phyloP scores from a whole-genome alignment of 768 basidiomycete genomes.

The Rhizopogon vinicolor region DNA sequence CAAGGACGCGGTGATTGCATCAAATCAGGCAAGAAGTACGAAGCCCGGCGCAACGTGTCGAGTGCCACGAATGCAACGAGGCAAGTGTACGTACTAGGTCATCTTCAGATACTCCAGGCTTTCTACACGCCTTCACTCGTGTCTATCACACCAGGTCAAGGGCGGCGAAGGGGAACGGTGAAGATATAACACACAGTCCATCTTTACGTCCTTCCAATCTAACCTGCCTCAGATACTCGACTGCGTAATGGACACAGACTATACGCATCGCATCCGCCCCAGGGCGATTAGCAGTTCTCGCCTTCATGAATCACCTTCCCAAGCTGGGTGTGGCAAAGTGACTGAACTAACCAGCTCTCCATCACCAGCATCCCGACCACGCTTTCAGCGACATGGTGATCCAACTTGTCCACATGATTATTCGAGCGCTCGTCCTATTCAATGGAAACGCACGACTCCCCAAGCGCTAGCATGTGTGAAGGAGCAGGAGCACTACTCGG shows the following conservation, averaged over 20 bases:
- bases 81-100: constrained; percentile 21
- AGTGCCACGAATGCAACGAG: constrained; percentile 22
- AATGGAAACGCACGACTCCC: constrained; percentile 24
- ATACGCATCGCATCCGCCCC: constrained; percentile 22
- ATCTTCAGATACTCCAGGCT: constrained; percentile 15
- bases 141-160: constrained; percentile 27
- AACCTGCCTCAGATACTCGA: constrained; percentile 8
- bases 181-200: constrained; percentile 27
- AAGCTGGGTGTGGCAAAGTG: constrained; percentile 18
- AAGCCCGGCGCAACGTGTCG: constrained; percentile 22
- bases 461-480: constrained; percentile 37
- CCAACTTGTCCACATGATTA: constrained; percentile 13
- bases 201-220: constrained; percentile 7
- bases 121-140: constrained; percentile 14
- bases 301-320: constrained; percentile 11
- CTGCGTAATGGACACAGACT: constrained; percentile 24
- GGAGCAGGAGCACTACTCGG: constrained; percentile 45
- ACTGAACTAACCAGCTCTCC: constrained; percentile 9
- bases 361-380: constrained; percentile 13
- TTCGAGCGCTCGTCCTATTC: constrained; percentile 9
- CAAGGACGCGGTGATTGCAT: constrained; percentile 11
- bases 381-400: constrained; percentile 16
- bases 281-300: constrained; percentile 12
- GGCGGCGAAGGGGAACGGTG: constrained; percentile 19
- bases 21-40: constrained; percentile 5